Base-by-base conservation (phyloP, 2,329 filamentous ascomycete genomes). In the Orbilia brochopaga region DNA sequence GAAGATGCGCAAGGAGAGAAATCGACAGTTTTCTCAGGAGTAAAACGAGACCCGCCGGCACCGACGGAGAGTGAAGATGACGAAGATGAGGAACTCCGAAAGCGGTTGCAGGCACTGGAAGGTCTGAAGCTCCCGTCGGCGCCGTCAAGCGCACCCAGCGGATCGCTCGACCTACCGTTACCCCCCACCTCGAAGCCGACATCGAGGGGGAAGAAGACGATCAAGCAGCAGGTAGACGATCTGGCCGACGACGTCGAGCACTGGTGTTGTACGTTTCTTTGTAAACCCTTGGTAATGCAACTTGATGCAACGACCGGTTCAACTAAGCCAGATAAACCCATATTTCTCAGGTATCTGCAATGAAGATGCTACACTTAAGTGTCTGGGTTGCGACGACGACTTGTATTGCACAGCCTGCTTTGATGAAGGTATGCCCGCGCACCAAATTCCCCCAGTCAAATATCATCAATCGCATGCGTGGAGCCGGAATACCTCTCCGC, bases 171-270 rank as follows among this genome's bases (percentile, higher is more conserved):
- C 6, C 48, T 73, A 19, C 69, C 69, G 0, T 32, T 54, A n/a
- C 57, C 59, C 17, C 69, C 69, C 4, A 73, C 24, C 17, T 62
- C 56, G 5, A 61, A 73, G 11, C 69, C 69, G 10, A 57, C 40
- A 13, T 23, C 30, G 23, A 69, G 56, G 19, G 40, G 23, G 13
- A 73, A 73, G 44, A 67, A 60, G 42, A 65, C 61, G 6, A 44
- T 58, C 27, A 48, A 51, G 7, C 40, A 73, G 24, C 61, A 73
- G 23, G 69, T 67, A 2, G 62, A 73, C 35, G 62, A 73, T 17
- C 13, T 73, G 44, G 62, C 62, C 51, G 69, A 73, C 35, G 69
- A 73, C 58, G 66, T 62, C 19, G 56, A 73, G 24, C 59, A 73
- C 35, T 73, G 69, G 69, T 73, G 69, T 24, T 73, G 69, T 73